phyloP scores from a whole-genome alignment of 1,284 basidiomycete genomes.

The Ustilago crameri region DNA sequence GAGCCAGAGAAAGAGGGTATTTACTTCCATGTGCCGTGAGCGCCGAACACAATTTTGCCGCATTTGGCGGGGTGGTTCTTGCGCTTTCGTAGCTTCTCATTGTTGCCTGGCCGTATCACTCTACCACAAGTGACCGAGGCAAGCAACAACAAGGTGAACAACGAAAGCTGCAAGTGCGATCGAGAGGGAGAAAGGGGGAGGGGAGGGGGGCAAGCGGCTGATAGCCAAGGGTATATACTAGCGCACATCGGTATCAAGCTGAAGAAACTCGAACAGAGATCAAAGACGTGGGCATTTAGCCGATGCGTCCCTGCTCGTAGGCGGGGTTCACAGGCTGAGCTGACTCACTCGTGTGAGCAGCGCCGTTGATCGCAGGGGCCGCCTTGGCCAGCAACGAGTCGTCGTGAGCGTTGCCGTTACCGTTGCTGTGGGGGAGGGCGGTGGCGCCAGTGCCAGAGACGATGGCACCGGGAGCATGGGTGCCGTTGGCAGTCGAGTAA shows the following conservation, averaged over 20 bases:
- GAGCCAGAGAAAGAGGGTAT: slow-evolving; percentile 1
- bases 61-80: neutral
- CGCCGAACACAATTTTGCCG: slow-evolving; percentile 9
- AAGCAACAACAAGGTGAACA: slow-evolving; percentile 6
- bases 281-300: slow-evolving; percentile 10
- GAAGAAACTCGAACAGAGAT: slow-evolving; percentile 9
- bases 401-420: slow-evolving; percentile 15
- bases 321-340: slow-evolving; percentile 48
- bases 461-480: slow-evolving; percentile 36
- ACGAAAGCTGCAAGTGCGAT: slow-evolving; percentile 1
- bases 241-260: slow-evolving; percentile 41
- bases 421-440: slow-evolving; percentile 14
- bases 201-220: neutral
- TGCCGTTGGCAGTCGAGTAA: slow-evolving; percentile 38
- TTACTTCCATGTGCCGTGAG: slow-evolving; percentile 24
- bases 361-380: slow-evolving; percentile 48
- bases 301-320: slow-evolving; percentile 33
- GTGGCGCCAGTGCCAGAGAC: slow-evolving; percentile 40
- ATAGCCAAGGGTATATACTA: slow-evolving; percentile 39
- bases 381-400: slow-evolving; percentile 31
- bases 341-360: slow-evolving; percentile 27
- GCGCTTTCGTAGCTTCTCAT: neutral
- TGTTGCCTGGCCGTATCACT: slow-evolving; percentile 10
- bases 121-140: slow-evolving; percentile 32
- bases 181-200: neutral